Evolutionary conservation across 192 early-diverging fungal genomes (phyloP).

Genomic region (Backusella westeae): DNA sequence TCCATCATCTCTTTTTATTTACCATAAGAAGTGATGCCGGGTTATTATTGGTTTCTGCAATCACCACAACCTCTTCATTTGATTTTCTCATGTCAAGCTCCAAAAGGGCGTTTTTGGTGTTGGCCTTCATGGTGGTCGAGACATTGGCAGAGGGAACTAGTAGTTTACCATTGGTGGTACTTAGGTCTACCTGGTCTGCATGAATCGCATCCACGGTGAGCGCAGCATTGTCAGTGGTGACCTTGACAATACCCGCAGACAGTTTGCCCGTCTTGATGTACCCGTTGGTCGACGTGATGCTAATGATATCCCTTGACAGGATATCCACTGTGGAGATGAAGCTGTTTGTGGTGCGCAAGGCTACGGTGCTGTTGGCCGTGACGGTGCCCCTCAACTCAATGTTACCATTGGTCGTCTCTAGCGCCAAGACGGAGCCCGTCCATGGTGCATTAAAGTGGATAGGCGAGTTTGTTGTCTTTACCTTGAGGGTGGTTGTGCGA

Average conservation of each 20-base stretch:
- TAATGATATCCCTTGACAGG: background rate
- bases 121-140: background rate
- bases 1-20: background rate
- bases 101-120: background rate
- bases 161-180: background rate
- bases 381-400: background rate
- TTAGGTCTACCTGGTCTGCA: background rate
- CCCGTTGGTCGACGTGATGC: background rate
- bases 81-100: background rate
- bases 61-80: background rate
- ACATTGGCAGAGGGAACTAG: background rate
- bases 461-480: background rate
- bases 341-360: background rate
- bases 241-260: background rate
- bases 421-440: background rate
- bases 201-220: background rate
- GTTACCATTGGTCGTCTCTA: background rate
- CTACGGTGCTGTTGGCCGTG: background rate
- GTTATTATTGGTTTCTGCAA: background rate
- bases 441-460: background rate
- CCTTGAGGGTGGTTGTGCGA: background rate
- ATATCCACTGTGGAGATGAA: background rate
- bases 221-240: background rate
- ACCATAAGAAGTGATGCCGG: background rate
- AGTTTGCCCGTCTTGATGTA: background rate